These are phyloP conservation scores for Cymbidium sinense DNA, from an alignment of 106 monocot species.

Conservation along the genomic window DNA sequence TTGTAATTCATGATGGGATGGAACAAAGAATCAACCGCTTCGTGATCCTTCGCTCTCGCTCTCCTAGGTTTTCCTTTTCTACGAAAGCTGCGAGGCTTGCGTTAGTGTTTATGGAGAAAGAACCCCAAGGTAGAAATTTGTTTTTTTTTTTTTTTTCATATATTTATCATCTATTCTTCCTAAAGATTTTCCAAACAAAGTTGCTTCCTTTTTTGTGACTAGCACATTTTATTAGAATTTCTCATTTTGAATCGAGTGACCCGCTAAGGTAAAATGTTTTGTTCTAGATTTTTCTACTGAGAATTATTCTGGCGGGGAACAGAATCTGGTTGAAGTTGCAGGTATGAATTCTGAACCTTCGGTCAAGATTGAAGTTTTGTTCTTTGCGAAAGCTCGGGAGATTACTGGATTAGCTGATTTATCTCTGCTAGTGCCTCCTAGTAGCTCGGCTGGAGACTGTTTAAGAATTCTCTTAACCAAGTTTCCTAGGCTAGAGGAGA, in stretches of 20 bases:
- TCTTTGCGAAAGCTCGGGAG: constrained; percentile 89
- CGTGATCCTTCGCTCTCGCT: too few species aligned
- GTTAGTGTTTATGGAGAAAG: background rate
- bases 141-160: background rate
- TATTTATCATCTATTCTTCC: background rate
- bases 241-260: background rate
- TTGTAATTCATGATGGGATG: too few species aligned
- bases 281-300: background rate
- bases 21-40: too few species aligned
- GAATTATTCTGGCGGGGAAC: background rate
- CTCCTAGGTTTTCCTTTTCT: background rate
- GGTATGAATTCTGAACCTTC: background rate
- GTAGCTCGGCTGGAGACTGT: constrained; percentile 61
- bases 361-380: constrained; percentile 61
- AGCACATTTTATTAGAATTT: background rate
- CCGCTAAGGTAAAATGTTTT: background rate
- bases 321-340: background rate
- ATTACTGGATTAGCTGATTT: constrained; percentile 46
- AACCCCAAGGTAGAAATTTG: background rate
- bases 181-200: background rate
- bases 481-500: constrained; percentile 62
- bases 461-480: constrained; percentile 34
- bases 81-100: background rate
- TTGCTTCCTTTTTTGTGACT: background rate
- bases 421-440: constrained; percentile 31